phyloP scores from a whole-genome alignment of 73 alveolate genomes.

The Halteria grandinella region DNA sequence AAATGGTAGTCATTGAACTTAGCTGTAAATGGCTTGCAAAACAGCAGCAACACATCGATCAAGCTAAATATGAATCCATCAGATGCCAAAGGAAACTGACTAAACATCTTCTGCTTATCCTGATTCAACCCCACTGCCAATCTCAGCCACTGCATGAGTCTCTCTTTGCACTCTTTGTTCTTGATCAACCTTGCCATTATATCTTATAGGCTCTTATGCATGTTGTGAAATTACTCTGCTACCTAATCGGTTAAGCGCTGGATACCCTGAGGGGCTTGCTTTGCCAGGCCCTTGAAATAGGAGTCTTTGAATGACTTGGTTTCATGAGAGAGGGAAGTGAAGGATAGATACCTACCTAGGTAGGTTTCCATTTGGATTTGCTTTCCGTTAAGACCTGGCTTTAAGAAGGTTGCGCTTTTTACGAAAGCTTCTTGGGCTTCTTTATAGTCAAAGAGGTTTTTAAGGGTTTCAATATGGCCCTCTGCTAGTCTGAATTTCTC shows the following conservation, averaged over 20 bases:
- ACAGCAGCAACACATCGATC: slow-evolving; percentile 12
- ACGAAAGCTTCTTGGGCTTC: slow-evolving; percentile 14
- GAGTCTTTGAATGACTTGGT: slow-evolving; percentile 1
- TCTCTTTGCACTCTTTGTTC: slow-evolving; percentile 29
- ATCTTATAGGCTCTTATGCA: neutral
- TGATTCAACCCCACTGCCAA: slow-evolving; percentile 4
- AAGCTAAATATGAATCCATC: slow-evolving; percentile 45
- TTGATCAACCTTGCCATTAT: slow-evolving; percentile 16
- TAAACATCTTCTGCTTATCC: slow-evolving; percentile 21
- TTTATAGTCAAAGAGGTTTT: neutral
- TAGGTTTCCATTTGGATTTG: slow-evolving; percentile 7
- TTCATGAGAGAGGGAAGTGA: slow-evolving; percentile 17
- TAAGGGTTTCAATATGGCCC: slow-evolving; percentile 25
- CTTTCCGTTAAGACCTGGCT: slow-evolving; percentile 18
- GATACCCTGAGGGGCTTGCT: neutral
- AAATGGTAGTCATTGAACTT: slow-evolving; percentile 1
- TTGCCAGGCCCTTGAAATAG: slow-evolving; percentile 34
- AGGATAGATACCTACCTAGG: slow-evolving; percentile 35
- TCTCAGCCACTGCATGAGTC: slow-evolving; percentile 27
- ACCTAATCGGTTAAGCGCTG: neutral
- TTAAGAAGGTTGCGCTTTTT: neutral
- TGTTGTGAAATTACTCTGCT: slow-evolving; percentile 13
- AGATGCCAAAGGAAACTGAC: slow-evolving; percentile 45
- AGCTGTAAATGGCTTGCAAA: slow-evolving; percentile 22
- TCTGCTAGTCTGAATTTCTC: slow-evolving; percentile 39